Conservation (phyloP, 129 eudicot genomes). For the Saussurea involucrata region DNA sequence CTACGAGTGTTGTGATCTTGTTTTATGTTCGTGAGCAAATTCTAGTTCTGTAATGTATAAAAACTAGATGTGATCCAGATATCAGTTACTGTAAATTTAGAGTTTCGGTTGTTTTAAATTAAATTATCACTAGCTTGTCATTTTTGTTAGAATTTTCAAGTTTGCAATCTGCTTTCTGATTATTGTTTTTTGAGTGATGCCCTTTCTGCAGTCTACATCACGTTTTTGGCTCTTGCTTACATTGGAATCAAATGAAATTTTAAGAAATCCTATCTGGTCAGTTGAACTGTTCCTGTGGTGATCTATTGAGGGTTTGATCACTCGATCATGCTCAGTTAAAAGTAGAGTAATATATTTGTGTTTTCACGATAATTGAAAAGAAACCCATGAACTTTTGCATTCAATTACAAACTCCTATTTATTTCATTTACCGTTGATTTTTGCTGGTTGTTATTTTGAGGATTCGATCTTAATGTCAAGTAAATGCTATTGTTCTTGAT, state of each 20-base stretch:
- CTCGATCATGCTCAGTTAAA: neutral
- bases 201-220: too few species aligned
- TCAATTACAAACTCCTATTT: too few species aligned
- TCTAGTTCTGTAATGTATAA: neutral
- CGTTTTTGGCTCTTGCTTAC: too few species aligned
- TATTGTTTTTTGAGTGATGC: too few species aligned
- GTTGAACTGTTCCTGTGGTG: neutral
- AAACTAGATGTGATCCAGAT: neutral
- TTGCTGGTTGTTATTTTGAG: too few species aligned
- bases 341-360: neutral
- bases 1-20: neutral
- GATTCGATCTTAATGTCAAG: too few species aligned
- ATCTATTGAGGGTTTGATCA: neutral
- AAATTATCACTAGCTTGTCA: too few species aligned
- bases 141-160: too few species aligned
- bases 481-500: too few species aligned
- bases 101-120: neutral
- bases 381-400: too few species aligned
- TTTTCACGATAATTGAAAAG: neutral
- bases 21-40: neutral
- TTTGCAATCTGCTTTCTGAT: too few species aligned
- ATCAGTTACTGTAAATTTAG: neutral
- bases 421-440: neutral
- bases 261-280: neutral
- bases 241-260: too few species aligned